Evolutionary conservation across 2,329 filamentous ascomycete species (phyloP), one percentile per base, ranked within the genome.

Genomic region (Aschersonia sp.): DNA sequence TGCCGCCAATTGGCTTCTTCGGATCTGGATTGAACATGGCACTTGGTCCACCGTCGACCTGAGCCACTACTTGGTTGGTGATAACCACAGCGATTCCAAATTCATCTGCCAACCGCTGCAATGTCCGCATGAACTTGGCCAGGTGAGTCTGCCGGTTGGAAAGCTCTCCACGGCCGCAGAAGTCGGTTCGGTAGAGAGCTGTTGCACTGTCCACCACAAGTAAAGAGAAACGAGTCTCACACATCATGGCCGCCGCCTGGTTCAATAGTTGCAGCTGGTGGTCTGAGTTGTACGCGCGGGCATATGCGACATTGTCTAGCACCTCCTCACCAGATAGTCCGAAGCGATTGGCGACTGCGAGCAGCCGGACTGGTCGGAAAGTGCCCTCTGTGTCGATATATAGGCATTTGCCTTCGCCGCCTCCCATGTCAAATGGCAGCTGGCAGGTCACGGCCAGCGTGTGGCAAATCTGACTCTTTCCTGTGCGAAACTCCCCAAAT

Each of bases 21-120:
- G 92, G 92, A 60, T 98, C 94, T 0, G 94, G 92, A 57, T 98
- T 98, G 72, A 95, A 98, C 92, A 98, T 98, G 52, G 90, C 82
- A 60, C 85, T 90, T 32, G 90, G 89, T 4, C 92, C 92, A 53
- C 92, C 92, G 60, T 98, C 92, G 7, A 98, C 92, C 65, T 98
- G 94, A 8, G 92, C 92, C 41, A 98, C 94, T 32, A 98, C 92
- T 65, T 98, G 92, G 62, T 98, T 98, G 42, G 92, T 97, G 59
- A 98, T 98, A 57, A 98, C 87, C 6, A 98, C 92, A 0, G 92
- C 92, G 56, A 98, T 96, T 50, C 92, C 92, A 61, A 98, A 98
- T 64, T 84, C 81, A 56, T 85, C 81, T 4, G 81, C 81, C 30
- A 92, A 73, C 9, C 86, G 74, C 65, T 92, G 87, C 30, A 94